Percentiles rank a stretch among this genome's conserved stretches.
phyloP scores from a whole-genome alignment of 805 yeast genomes.

The Candida montana region DNA sequence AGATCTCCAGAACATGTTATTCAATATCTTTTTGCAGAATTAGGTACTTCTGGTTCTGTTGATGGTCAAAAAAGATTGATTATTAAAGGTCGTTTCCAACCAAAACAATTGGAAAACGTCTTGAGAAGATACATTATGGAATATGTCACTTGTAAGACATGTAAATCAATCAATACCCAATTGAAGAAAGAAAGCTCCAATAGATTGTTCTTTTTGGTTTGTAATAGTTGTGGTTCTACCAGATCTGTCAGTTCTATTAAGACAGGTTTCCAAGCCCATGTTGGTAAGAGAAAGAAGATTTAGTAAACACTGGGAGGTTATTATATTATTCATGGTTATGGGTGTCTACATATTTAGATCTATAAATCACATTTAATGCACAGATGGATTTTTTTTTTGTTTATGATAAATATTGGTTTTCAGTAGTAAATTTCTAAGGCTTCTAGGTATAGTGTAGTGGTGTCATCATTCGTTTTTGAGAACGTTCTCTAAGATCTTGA shows the following conservation, averaged over 20 bases:
- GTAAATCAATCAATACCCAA: constrained; percentile 96
- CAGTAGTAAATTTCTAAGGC: too few species aligned
- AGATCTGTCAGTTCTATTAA: constrained; percentile 96
- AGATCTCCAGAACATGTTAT: constrained; percentile 96
- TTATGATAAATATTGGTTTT: background rate
- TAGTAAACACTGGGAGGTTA: constrained; percentile 1
- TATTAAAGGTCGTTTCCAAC: constrained; percentile 97
- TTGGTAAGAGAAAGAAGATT: constrained; percentile 79
- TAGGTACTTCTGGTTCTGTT: constrained; percentile 99
- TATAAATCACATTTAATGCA: too few species aligned
- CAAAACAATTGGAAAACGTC: constrained; percentile 94
- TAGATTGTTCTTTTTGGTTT: constrained; percentile 94
- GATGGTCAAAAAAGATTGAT: constrained; percentile 97
- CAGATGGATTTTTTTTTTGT: background rate
- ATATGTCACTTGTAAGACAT: constrained; percentile 97
- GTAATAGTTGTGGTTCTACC: constrained; percentile 97
- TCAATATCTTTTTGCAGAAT: constrained; percentile 93
- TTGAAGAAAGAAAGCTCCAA: constrained; percentile 92
- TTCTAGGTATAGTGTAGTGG: too few species aligned
- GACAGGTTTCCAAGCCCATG: constrained; percentile 99
- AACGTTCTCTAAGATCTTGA: constrained; percentile 44
- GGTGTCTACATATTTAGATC: too few species aligned
- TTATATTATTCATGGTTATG: background rate
- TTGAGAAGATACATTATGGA: constrained; percentile 94
- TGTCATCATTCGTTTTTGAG: background rate